Percentiles rank a stretch among this genome's conserved stretches.
Evolutionary conservation across 2,329 filamentous ascomycete genomes (phyloP).

Genomic region (Plectosphaerella sp.): DNA sequence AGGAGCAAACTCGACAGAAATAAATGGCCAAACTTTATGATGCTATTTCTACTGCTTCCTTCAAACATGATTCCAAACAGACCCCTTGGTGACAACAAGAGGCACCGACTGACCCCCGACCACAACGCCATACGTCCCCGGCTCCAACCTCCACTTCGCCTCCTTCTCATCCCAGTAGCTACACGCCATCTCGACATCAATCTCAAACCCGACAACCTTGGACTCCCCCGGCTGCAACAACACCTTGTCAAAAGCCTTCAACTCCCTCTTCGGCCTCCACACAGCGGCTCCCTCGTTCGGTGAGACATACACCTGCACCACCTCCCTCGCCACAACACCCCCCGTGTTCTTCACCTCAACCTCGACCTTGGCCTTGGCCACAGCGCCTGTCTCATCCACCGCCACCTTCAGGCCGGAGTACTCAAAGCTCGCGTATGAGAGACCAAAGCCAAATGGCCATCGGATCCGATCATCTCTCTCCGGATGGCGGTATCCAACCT

Average conservation of each 20-base stretch:
- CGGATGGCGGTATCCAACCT: slow-evolving; percentile 59
- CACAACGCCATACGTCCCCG: slow-evolving; percentile 5
- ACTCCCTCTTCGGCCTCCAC: slow-evolving; percentile 37
- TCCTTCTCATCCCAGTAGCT: slow-evolving; percentile 9
- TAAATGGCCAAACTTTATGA: not conserved
- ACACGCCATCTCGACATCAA: slow-evolving; percentile 6
- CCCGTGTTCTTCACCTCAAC: slow-evolving; percentile 42
- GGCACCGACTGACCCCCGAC: slow-evolving; percentile 2
- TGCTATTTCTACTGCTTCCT: not conserved
- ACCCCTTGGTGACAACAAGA: slow-evolving; percentile 1
- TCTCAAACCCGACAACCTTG: slow-evolving; percentile 2
- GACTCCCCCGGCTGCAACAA: slow-evolving; percentile 26
- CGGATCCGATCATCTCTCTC: slow-evolving; percentile 13
- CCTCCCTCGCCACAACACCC: slow-evolving; percentile 16
- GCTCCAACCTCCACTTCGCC: slow-evolving; percentile 8
- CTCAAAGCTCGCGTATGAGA: slow-evolving; percentile 62
- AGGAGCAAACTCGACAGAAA: not conserved
- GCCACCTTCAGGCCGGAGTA: slow-evolving; percentile 1
- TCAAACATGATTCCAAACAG: slow-evolving; percentile 5
- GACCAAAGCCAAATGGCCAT: slow-evolving; percentile 63
- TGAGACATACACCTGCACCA: slow-evolving; percentile 24
- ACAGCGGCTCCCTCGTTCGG: slow-evolving; percentile 20
- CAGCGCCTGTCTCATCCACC: slow-evolving; percentile 10
- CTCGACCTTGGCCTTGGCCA: slow-evolving; percentile 5
- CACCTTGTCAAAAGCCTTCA: slow-evolving; percentile 40